Base-by-base conservation (phyloP, 805 yeast species). In the Sugiyamaella chiloensis region DNA sequence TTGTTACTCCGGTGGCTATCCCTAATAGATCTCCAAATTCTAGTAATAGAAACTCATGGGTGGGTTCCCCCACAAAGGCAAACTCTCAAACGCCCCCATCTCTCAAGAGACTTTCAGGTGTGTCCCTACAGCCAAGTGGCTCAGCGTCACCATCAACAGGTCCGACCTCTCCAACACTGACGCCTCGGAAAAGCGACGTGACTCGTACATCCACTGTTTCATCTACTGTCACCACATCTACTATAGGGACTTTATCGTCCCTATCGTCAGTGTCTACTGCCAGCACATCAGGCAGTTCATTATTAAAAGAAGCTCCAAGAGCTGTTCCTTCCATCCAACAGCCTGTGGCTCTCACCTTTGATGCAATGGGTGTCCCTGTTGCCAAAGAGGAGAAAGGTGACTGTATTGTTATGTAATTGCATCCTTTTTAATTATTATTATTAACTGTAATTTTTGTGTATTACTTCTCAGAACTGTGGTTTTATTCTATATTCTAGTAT, bases 351-450 rank as follows among this genome's bases (percentile, higher is more conserved):
- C 43, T 55, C 49, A 63, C 67, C n/a, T 63, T 63, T 52, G 66
- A 63, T 19, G 68, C 61, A 42, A 63, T 63, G 67, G 61, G 62
- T 5, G 53, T 63, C 19, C 66, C 67, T 7, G 32, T 42, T 31
- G 57, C 55, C 29, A 29, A 44, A 29, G 55, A 59, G 46, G 58
- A 61, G 20, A 51, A 48, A 26, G 55, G 54, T 21, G 65, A 62
- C 16, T 63, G 68, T 51, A 46, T 51, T 6, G 50, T 63, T 16
- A 63, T 63, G 68, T 63, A 26, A 26, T 16, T 11, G 9, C 21
- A n/a, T n/a, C n/a, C n/a, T n/a, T n/a, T n/a, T n/a, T n/a, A n/a
- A n/a, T n/a, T n/a, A n/a, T n/a, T n/a, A n/a, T n/a, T n/a, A n/a
- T n/a, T n/a, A n/a, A n/a, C n/a, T n/a, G n/a, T n/a, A n/a, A n/a